phyloP scores from a whole-genome alignment of 148 eudicot species.

The Vaccinium vitisidaea region DNA sequence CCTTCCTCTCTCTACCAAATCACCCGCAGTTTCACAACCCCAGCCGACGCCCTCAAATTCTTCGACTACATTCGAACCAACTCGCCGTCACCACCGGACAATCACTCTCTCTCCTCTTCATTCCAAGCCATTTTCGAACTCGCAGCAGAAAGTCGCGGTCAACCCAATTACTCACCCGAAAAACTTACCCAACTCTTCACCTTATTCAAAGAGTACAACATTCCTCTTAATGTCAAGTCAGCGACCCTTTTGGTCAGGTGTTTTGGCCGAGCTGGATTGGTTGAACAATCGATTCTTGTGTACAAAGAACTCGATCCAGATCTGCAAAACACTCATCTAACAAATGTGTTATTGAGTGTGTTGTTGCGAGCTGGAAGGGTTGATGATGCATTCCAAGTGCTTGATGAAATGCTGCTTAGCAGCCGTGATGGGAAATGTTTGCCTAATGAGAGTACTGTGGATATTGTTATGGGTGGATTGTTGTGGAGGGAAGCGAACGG shows the following conservation, averaged over 20 bases:
- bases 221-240: conserved; percentile 39
- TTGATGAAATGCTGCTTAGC: conserved; percentile 87
- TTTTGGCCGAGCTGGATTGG: conserved; percentile 34
- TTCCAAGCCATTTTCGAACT: conserved; percentile 57
- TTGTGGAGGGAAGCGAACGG: conserved; percentile 29
- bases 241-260: conserved; percentile 35
- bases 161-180: conserved; percentile 18
- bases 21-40: conserved; percentile 41
- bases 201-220: conserved; percentile 27
- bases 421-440: conserved; percentile 28
- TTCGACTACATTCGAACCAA: conserved; percentile 36
- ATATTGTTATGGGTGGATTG: conserved; percentile 42
- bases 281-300: conserved; percentile 34
- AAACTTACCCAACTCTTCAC: conserved; percentile 35
- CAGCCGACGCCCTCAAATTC: conserved; percentile 46
- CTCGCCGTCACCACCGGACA: conserved; percentile 23
- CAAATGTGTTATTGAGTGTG: conserved; percentile 38
- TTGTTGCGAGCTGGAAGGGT: conserved; percentile 34
- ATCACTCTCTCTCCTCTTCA: conserved; percentile 27
- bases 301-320: conserved; percentile 35
- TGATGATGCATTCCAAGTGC: conserved; percentile 62
- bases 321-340: conserved; percentile 30
- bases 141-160: conserved; percentile 36
- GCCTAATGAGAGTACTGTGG: conserved; percentile 35
- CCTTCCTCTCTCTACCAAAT: conserved; percentile 38